A percentile compares a stretch with the other conserved stretches of the same genome.
Conservation (phyloP, 2,329 filamentous ascomycete species). For the Xylaria sp. region DNA sequence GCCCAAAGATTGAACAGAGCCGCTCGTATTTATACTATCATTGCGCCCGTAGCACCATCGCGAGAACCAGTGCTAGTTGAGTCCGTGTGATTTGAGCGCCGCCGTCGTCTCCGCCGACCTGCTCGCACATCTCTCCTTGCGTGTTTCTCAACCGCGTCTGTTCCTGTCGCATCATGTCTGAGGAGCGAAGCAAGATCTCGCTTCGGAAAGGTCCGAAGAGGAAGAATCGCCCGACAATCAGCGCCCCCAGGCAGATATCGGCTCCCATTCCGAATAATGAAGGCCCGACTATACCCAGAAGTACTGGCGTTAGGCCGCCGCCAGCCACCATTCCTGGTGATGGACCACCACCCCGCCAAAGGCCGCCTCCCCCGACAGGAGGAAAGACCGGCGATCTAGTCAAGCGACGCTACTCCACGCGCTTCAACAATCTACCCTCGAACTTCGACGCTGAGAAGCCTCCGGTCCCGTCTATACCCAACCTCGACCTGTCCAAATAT, state of each 20-base stretch:
- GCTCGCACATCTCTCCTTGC: no score
- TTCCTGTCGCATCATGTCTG: slow-evolving; percentile 55
- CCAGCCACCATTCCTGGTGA: slow-evolving; percentile 35
- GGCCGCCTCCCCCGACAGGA: slow-evolving; percentile 56
- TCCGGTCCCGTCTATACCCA: slow-evolving; percentile 71
- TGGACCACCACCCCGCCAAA: slow-evolving; percentile 39
- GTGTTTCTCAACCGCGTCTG: not conserved
- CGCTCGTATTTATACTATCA: not conserved
- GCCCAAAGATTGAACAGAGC: not conserved
- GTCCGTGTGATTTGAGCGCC: not conserved
- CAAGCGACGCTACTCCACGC: slow-evolving; percentile 91
- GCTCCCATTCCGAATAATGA: slow-evolving; percentile 63
- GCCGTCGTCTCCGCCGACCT: not conserved
- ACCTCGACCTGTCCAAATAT: slow-evolving; percentile 59
- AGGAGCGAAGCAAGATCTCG: slow-evolving; percentile 66
- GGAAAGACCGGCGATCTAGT: slow-evolving; percentile 82
- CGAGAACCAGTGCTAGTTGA: not conserved
- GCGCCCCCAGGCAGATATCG: slow-evolving; percentile 67
- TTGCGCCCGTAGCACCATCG: not conserved
- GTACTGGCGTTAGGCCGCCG: slow-evolving; percentile 43
- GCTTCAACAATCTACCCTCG: slow-evolving; percentile 78
- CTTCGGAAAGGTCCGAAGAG: slow-evolving; percentile 66
- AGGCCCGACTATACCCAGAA: slow-evolving; percentile 46
- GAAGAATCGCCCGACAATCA: slow-evolving; percentile 66
- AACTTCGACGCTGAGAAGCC: slow-evolving; percentile 73